Base-by-base conservation (phyloP, 2,329 filamentous ascomycete species). In the Basipetospora sp. region DNA sequence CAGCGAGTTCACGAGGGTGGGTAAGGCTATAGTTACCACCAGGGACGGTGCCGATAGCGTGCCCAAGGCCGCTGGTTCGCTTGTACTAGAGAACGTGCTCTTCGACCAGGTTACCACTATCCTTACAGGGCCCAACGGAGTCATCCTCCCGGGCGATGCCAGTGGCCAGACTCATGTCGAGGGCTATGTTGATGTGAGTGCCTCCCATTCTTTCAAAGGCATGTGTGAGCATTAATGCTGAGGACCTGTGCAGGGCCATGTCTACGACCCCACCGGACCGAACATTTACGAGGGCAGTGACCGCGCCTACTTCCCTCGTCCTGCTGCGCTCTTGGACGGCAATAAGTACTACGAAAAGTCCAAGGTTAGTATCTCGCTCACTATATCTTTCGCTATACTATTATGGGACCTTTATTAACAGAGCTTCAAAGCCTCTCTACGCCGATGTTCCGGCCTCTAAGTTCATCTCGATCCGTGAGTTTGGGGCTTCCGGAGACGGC, bases 401-500 rank as follows among this genome's bases (percentile, higher is more conserved):
- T n/a, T n/a, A n/a, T n/a, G n/a, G n/a, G n/a, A n/a, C n/a, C n/a
- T n/a, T n/a, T n/a, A n/a, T n/a, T n/a, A n/a, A n/a, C n/a, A n/a
- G n/a, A n/a, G n/a, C n/a, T 8, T 26, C n/a, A 10, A 4, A 56
- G 64, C 84, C 84, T 5, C 73, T 83, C 46, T 92, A 90, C 51
- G 69, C 75, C 40, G 55, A 65, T 19, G 49, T 77, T 3, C 58
- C 72, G 1, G 64, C 65, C 2, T 63, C 63, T 2, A 63, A 67
- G 5, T 85, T 90, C 51, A 53, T 83, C 47, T 80, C 74, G 41
- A 74, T 83, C 49, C 81, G 80, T 46, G 63, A 63, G 11, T 63
- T 62, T 11, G 80, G 81, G 27, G 80, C 77, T 39, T 75, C 67
- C 48, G 84, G 83, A 43, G 80, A 90, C 48, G 83, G 81, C 26